These are phyloP conservation scores for Curvularia lunata DNA, from an alignment of 2,329 filamentous ascomycete genomes.

Conservation along the genomic window DNA sequence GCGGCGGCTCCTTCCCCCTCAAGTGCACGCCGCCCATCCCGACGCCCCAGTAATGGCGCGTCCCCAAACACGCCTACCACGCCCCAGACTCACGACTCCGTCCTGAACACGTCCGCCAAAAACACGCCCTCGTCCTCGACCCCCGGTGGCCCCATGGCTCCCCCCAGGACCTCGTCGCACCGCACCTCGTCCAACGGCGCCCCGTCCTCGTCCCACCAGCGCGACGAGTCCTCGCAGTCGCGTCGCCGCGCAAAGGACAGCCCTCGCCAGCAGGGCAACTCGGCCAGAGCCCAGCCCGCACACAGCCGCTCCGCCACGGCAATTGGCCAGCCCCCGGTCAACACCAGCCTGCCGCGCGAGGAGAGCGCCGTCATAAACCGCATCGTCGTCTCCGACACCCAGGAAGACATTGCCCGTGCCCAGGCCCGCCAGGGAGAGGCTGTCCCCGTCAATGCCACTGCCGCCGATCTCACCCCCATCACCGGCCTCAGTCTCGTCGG, in stretches of 20 bases:
- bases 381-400: conserved; percentile 76
- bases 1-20: conserved; percentile 42
- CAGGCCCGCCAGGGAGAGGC: conserved; percentile 71
- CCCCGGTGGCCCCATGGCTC: conserved; percentile 69
- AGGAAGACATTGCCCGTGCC: conserved; percentile 74
- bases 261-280: conserved; percentile 44
- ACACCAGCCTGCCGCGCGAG: conserved; percentile 68
- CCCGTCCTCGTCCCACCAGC: conserved; percentile 36
- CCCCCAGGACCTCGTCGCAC: conserved; percentile 79
- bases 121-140: conserved; percentile 61
- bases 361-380: conserved; percentile 80
- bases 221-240: conserved; percentile 45
- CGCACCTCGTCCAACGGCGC: conserved; percentile 51
- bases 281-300: conserved; percentile 45
- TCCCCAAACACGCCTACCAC: conserved; percentile 48
- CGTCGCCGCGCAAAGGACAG: conserved; percentile 58
- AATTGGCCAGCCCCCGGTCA: conserved; percentile 61
- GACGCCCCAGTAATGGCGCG: conserved; percentile 50
- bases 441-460: conserved; percentile 43
- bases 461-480: conserved; percentile 52
- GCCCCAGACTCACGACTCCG: conserved; percentile 45
- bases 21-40: conserved; percentile 47
- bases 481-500: conserved; percentile 58
- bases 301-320: conserved; percentile 56
- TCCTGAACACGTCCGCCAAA: conserved; percentile 49